Base-by-base conservation (phyloP, 2,329 filamentous ascomycete species). In the Sphaerulina musiva region DNA sequence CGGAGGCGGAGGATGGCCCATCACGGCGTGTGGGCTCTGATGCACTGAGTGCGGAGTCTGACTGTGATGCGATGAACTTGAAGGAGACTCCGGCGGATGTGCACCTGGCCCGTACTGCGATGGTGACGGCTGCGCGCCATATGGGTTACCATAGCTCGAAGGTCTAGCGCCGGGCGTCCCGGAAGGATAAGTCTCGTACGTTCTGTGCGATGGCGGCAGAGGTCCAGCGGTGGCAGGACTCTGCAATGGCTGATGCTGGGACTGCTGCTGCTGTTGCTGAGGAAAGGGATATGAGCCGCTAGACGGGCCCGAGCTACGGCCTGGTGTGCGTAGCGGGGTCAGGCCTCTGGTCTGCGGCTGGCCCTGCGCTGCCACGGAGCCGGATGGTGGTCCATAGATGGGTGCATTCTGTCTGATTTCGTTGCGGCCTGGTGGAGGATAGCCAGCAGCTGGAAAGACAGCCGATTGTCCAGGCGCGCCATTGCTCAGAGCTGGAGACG, bases 1-100 rank as follows among this genome's bases (percentile, higher is more conserved):
- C 55, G 50, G 65, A 59, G 54, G 66, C 58, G 59, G 69, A 57
- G 51, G 68, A 59, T 59, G 46, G 23, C 52, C 53, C 47, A 56
- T 53, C 6, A 52, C 54, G 31, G 62, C 50, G 6, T 64, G 54
- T 29, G 68, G 67, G 51, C 64, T 68, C 41, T 67, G 66, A 34
- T 65, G 63, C 12, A 68, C 55, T 6, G 63, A 63, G 29, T 66
- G 63, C 14, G 67, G 64, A 26, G 66, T 67, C 11, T 68, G 67
- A 40, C 65, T 62, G 39, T 63, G 65, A 17, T 64, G 63, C 11
- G 66, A 69, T 0, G 67, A 61, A 8, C 68, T 67, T 6, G 68
- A 69, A 1, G 69, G 66, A 31, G 69, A 70, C 26, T 60, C 61
- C 17, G 66, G 68, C 42, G 57, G 53, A 52, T 49, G 51, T 9